Evolutionary conservation across 805 yeast species (phyloP).

Genomic region (Cephaloascus albidus): DNA sequence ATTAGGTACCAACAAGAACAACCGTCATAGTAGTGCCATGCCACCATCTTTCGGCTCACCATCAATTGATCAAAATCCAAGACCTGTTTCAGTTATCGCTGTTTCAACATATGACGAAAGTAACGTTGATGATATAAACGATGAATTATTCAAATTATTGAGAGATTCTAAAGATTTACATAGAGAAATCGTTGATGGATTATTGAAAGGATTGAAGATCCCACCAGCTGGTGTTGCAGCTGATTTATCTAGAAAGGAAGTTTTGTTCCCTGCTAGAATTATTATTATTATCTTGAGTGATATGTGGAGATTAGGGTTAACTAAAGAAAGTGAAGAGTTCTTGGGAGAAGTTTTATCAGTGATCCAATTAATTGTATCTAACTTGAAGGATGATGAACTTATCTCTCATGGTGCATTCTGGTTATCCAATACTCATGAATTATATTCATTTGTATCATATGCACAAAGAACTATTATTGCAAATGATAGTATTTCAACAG

Average conservation of each 20-base stretch:
- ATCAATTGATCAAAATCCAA: conserved; percentile 31
- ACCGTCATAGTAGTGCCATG: conserved; percentile 29
- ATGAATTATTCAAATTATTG: conserved; percentile 61
- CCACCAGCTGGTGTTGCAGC: conserved; percentile 84
- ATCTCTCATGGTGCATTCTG: conserved; percentile 94
- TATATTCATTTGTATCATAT: conserved; percentile 87
- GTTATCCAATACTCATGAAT: conserved; percentile 93
- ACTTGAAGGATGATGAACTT: conserved; percentile 77
- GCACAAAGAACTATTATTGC: conserved; percentile 89
- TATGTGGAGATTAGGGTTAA: conserved; percentile 96
- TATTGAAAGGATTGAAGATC: conserved; percentile 74
- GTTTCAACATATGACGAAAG: conserved; percentile 43
- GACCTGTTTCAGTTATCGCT: conserved; percentile 58
- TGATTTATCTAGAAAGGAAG: conserved; percentile 79
- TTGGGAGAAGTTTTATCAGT: conserved; percentile 82
- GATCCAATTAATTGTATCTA: conserved; percentile 75
- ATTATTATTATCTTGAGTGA: conserved; percentile 87
- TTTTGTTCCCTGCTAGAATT: conserved; percentile 91
- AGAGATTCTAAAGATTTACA: conserved; percentile 68
- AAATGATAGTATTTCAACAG: conserved; percentile 69
- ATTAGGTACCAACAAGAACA: conserved; percentile 10
- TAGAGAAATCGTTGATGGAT: conserved; percentile 77
- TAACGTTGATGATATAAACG: conserved; percentile 60
- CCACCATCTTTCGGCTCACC: conserved; percentile 21
- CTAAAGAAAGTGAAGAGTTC: conserved; percentile 84